Evolutionary conservation across 768 basidiomycete genomes (phyloP), one percentile per base, ranked within the genome.

Genomic region (Omphalotus guepiniiformis): DNA sequence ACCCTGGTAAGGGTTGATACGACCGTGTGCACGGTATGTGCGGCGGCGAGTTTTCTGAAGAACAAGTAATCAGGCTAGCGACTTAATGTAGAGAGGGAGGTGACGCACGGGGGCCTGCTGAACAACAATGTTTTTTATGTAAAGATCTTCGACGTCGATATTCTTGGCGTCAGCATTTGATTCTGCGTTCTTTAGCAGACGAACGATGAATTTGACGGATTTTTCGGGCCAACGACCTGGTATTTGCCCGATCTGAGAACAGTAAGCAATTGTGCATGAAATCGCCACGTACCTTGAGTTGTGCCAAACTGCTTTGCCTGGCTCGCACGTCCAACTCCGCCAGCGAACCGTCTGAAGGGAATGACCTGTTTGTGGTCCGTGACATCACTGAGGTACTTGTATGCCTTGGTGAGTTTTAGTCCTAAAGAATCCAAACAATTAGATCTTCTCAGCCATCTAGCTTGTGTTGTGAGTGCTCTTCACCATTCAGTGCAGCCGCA

Each of bases 181-280:
- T 70, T 98, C 95, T 35, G 96, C 96, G 70, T 99, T 99, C 82
- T 98, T 98, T 64, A 99, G 71, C 45, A 99, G 82, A 57, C 90
- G 84, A 32, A 32, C 30, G 65, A 99, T 86, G 79, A 93, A 95
- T 69, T 88, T 87, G 71, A 96, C 83, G 42, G 93, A 97, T 75
- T 99, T 98, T 76, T 92, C 94, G 65, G 96, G 96, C 96, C 96
- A 98, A 65, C 96, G 95, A 84, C 96, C 95, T 97, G 57, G 7
- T 34, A 44, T 48, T 51, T 29, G 11, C 26, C 11, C 44, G 44
- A 21, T n/a, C n/a, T n/a, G n/a, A n/a, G n/a, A n/a, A 49, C 32
- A 13, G 19, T n/a, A 36, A 38, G 13, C 32, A 2, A 46, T 25
- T 8, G 2, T 16, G 34, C 15, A 12, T 18, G 6, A 36, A 35